Evolutionary conservation across 441 rosid genomes (phyloP), one percentile per base, ranked within the genome.

Genomic region (Brassica hybrid): DNA sequence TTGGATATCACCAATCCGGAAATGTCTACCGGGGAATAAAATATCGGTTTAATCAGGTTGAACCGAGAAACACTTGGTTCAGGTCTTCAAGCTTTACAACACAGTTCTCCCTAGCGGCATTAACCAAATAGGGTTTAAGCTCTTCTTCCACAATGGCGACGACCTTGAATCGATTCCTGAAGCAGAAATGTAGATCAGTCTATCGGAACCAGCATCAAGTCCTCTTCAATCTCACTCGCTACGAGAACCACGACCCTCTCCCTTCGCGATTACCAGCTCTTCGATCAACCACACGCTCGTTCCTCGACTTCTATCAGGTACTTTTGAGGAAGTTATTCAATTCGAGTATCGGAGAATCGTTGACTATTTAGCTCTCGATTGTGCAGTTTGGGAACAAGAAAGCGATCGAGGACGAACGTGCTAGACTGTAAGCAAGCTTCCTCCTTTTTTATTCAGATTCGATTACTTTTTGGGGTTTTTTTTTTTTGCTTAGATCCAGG

Each of bases 381-480:
- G 71, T 16, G 61, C 87, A 94, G 99, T 71, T 93, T 17, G 90
- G 87, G 62, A 87, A 85, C 85, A 90, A 88, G 82, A 87, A 76
- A 59, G 93, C 94, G 8, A 88, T 91, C 52, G 88, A 79, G 78
- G 91, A 94, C 81, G 94, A 91, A 74, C 93, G 97, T 30, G 93
- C 87, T 13, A 90, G 98, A 81, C 86, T 94, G 99, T 94, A 85
- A 89, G 56, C 17, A 48, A n/a, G 92, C 34, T 63, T 60, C 54
- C 17, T 30, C 14, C 16, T 69, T 41, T 30, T 34, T 3, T 0
- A 21, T 54, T 23, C 11, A 54, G 25, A 54, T 65, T 65, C 62
- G 18, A n/a, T 7, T 69, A n/a, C 5, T 13, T 43, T 12, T 67
- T 9, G 54, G 12, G 48, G 34, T n/a, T 30, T 4, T 0, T 4